These are phyloP conservation scores for Salix suchowensis DNA, from an alignment of 345 rosid genomes.

Conservation along the genomic window DNA sequence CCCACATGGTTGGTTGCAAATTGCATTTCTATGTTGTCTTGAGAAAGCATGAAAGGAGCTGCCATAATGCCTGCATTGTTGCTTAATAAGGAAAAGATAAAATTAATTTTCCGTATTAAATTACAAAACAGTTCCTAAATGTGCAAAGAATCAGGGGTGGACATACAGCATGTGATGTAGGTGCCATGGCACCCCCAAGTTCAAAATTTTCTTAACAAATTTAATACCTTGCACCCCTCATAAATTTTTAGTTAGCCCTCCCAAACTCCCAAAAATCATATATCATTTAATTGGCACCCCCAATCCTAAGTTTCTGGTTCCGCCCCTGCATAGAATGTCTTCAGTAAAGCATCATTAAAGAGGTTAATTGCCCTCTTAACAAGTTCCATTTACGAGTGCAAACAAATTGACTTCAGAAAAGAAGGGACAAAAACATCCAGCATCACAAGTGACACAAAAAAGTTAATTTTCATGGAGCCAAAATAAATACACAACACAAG, in stretches of 20 bases:
- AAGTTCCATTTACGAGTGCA: not conserved
- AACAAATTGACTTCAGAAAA: not conserved
- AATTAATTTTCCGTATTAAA: not conserved
- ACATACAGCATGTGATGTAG: too few relatives aligned
- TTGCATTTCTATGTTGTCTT: constrained; percentile 29
- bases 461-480: not conserved
- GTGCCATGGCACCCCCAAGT: too few relatives aligned
- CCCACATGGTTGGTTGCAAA: constrained; percentile 33
- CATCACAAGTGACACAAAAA: not conserved
- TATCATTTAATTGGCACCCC: too few relatives aligned
- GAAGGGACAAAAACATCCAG: not conserved
- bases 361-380: too few relatives aligned
- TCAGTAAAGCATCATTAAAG: too few relatives aligned
- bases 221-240: too few relatives aligned
- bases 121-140: not conserved
- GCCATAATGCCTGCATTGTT: constrained; percentile 38
- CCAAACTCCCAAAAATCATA: too few relatives aligned
- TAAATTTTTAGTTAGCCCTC: not conserved
- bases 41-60: constrained; percentile 29
- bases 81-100: constrained; percentile 11
- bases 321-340: too few relatives aligned
- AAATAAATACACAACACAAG: not conserved
- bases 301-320: too few relatives aligned
- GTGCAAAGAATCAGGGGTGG: not conserved
- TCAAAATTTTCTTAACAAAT: too few relatives aligned